Evolutionary conservation across 768 basidiomycete genomes (phyloP).

Genomic region (Dentipellis sp.): DNA sequence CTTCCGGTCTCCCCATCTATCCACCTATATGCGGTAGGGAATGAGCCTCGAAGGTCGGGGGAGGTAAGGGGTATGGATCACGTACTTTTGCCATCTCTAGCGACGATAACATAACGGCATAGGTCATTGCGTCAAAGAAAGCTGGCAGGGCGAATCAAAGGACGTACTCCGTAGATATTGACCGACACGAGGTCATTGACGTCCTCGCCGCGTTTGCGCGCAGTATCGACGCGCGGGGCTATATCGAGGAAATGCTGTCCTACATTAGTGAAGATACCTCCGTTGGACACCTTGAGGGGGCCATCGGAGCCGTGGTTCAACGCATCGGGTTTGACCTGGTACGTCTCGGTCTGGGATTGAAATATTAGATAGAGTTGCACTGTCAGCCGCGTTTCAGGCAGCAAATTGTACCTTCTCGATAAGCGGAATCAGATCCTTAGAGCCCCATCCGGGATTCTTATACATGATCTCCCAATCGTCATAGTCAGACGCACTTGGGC

Average conservation of each 20-base stretch:
- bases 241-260: constrained; percentile 21
- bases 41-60: not conserved
- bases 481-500: constrained; percentile 53
- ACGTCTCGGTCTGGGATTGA: constrained; percentile 27
- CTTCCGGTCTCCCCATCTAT: constrained; percentile 34
- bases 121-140: not conserved
- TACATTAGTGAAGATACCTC: constrained; percentile 17
- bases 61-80: not conserved
- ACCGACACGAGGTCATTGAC: constrained; percentile 16
- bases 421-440: constrained; percentile 45
- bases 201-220: constrained; percentile 12
- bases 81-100: constrained; percentile 25
- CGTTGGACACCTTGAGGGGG: constrained; percentile 30
- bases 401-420: constrained; percentile 38
- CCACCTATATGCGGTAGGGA: not conserved
- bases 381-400: not conserved
- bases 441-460: constrained; percentile 53
- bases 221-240: constrained; percentile 14
- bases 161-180: constrained; percentile 19
- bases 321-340: constrained; percentile 20
- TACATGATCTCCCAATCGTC: constrained; percentile 47
- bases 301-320: constrained; percentile 37
- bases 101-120: not conserved
- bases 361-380: not conserved
- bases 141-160: not conserved